A percentile compares a stretch with the other conserved stretches of the same genome.
Evolutionary conservation across 2,329 filamentous ascomycete species (phyloP).

Genomic region (Pseudocercospora eumusae): DNA sequence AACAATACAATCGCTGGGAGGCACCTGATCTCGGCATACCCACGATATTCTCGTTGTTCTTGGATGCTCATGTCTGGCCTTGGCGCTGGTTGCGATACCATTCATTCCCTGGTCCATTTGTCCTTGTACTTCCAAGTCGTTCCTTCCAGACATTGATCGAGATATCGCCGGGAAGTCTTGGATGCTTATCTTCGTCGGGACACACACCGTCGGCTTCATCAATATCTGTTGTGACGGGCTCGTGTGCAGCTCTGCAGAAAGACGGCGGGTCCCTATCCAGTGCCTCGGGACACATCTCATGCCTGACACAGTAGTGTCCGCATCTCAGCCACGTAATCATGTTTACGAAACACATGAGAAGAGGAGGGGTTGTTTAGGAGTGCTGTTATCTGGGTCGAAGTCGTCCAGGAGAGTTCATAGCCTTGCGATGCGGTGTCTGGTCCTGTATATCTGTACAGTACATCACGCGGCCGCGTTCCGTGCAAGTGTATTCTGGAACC

Average conservation of each 20-base stretch:
- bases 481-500: neutral
- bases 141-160: constrained; percentile 20
- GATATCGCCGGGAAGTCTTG: constrained; percentile 19
- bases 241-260: constrained; percentile 24
- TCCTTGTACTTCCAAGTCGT: constrained; percentile 19
- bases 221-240: constrained; percentile 25
- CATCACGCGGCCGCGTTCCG: neutral
- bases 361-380: neutral
- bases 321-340: constrained; percentile 26
- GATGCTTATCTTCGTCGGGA: constrained; percentile 25
- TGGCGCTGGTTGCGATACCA: constrained; percentile 24
- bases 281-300: constrained; percentile 22
- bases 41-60: neutral
- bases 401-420: neutral
- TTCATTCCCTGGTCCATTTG: constrained; percentile 23
- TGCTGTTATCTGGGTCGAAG: neutral
- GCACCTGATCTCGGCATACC: neutral
- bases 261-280: constrained; percentile 17
- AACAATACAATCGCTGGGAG: neutral
- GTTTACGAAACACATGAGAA: constrained; percentile 21
- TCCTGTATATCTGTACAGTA: neutral
- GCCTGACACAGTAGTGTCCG: constrained; percentile 22
- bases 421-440: neutral
- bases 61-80: constrained; percentile 23
- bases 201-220: constrained; percentile 22